Evolutionary conservation across 208 protist genomes (phyloP), one percentile per base, ranked within the genome.

Genomic region (Leishmania major): DNA sequence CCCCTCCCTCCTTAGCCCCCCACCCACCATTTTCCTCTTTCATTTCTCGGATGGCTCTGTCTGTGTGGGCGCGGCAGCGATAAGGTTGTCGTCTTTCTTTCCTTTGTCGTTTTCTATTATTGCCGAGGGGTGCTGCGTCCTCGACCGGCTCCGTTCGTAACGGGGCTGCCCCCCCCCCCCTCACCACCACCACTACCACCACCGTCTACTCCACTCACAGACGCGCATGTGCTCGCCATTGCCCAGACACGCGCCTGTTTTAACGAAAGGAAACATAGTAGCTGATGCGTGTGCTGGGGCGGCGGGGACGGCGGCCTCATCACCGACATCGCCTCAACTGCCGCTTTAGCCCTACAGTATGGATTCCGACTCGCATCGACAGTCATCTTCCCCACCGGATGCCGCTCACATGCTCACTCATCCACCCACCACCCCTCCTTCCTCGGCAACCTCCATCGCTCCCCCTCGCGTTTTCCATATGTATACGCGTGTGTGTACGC

Each of bases 21-120:
- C 71, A 19, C 1, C 71, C 47, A 1, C 19, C 22, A 19, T 45
- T 45, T 45, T 45, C 22, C 2, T 37, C 8, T 22, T 35, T 64
- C 59, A 64, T 64, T 13, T 64, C 59, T 15, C 28, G 59, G 59
- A 64, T 28, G 31, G 59, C n/a, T 64, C 28, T 35, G 28, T 64
- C 59, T 31, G 59, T 64, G 6, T 28, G 10, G 11, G 1, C 59
- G 59, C 8, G 59, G 59, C n/a, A 28, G 59, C 67, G 43, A n/a
- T 60, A 55, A 37, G 28, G 19, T 51, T 74, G 40, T 47, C 6
- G 13, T 17, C 43, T 55, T 15, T 67, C 15, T 70, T 43, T 59
- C 15, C 35, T 73, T 69, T 80, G 55, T 62, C 49, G 17, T 77
- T 81, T 53, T 19, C 45, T 40, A 15, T 45, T 49, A 70, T 75